A percentile compares a stretch with the other conserved stretches of the same genome.
These are phyloP conservation scores for Populus davidiana DNA, from an alignment of 345 rosid genomes.

Conservation along the genomic window DNA sequence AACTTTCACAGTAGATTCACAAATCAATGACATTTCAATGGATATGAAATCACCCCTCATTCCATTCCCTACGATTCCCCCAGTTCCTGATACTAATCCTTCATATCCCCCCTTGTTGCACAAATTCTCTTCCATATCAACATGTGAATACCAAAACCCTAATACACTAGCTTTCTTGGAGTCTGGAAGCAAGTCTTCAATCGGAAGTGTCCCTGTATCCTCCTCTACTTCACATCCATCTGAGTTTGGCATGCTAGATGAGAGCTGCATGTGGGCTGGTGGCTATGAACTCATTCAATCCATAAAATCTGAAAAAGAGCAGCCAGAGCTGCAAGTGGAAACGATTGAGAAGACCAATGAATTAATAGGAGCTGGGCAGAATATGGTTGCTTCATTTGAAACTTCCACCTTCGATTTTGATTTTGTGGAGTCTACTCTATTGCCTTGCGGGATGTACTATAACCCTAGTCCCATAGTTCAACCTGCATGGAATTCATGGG, in stretches of 20 bases:
- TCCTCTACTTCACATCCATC: constrained; percentile 6
- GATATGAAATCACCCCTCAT: constrained; percentile 17
- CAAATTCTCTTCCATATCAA: neutral
- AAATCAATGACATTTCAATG: neutral
- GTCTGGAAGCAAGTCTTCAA: constrained; percentile 3
- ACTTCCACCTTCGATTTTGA: constrained; percentile 36
- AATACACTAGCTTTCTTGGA: constrained; percentile 14
- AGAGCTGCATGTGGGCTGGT: constrained; percentile 26
- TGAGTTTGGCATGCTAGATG: constrained; percentile 26
- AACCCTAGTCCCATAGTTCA: constrained; percentile 32
- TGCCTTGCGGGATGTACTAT: constrained; percentile 36
- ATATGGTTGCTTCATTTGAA: constrained; percentile 20
- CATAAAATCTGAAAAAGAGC: neutral
- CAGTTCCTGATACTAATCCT: neutral
- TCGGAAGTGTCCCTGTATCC: neutral
- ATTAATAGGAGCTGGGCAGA: constrained; percentile 3
- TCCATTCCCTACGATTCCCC: constrained; percentile 11
- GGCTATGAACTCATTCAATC: constrained; percentile 8
- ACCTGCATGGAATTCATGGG: constrained; percentile 40
- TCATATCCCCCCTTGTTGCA: neutral
- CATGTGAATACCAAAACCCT: constrained; percentile 27
- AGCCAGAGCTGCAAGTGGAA: neutral
- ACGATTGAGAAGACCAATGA: neutral
- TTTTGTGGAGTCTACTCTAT: constrained; percentile 28
- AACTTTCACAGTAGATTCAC: constrained; percentile 13